These are phyloP conservation scores for Mycosphaerella arachidis DNA, from an alignment of 2,329 filamentous ascomycete genomes.

Conservation along the genomic window DNA sequence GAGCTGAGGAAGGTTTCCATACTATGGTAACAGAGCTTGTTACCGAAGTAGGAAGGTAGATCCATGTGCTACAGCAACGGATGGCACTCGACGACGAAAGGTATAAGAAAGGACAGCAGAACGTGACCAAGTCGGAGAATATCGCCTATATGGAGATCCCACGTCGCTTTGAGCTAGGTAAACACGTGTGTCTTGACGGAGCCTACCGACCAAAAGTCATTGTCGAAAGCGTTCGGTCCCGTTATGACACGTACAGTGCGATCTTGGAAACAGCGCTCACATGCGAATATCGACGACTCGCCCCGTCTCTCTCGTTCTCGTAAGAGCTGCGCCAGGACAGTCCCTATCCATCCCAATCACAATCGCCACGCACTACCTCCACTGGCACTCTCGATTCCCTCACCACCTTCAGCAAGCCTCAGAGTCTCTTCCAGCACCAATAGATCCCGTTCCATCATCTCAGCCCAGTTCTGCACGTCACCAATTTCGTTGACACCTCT, in stretches of 20 bases:
- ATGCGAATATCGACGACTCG: not conserved
- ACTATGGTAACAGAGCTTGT: not conserved
- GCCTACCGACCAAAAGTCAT: not conserved
- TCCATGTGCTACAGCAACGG: not conserved
- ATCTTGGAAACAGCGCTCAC: not conserved
- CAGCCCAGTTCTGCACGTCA: conserved; percentile 82
- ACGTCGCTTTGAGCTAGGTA: too few relatives aligned
- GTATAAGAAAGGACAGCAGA: too few relatives aligned
- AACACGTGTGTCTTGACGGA: not conserved
- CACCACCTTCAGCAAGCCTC: conserved; percentile 31
- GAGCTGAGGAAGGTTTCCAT: not conserved
- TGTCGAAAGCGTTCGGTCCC: not conserved
- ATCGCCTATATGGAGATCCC: too few relatives aligned
- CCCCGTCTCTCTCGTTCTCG: not conserved
- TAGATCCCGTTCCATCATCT: conserved; percentile 59
- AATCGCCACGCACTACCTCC: conserved; percentile 29
- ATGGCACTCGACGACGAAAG: too few relatives aligned
- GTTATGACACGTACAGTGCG: too few relatives aligned
- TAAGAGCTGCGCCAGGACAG: not conserved
- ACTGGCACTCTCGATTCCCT: conserved; percentile 26
- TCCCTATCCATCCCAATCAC: not conserved
- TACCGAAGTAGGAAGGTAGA: not conserved
- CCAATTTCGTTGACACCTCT: conserved; percentile 71
- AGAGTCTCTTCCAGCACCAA: conserved; percentile 36
- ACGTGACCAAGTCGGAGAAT: too few relatives aligned